Percentiles rank a stretch among this genome's conserved stretches.
Conservation (phyloP, 352 stramenopile species). For the Phytopythium helicoides region DNA sequence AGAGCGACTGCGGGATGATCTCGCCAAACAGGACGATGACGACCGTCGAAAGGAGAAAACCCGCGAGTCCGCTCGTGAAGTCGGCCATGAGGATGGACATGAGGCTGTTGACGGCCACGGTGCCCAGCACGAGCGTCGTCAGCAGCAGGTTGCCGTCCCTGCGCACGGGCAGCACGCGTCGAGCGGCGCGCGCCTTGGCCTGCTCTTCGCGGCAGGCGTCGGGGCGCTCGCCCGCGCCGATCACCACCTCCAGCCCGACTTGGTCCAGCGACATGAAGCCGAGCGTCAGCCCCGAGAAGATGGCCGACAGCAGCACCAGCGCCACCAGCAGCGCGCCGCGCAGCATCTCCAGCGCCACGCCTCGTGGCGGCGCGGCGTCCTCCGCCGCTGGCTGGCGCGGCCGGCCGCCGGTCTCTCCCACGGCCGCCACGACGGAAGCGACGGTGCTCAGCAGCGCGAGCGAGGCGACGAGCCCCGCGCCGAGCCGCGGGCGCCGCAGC, state of each 20-base stretch:
- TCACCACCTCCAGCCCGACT: constrained; percentile 96
- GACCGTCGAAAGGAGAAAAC: constrained; percentile 94
- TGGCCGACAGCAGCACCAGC: constrained; percentile 84
- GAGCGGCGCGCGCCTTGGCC: constrained; percentile 48
- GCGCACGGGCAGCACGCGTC: constrained; percentile 86
- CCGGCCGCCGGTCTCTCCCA: not conserved
- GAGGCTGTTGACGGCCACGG: constrained; percentile 96
- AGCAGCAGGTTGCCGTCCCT: constrained; percentile 96
- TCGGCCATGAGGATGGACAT: constrained; percentile 97
- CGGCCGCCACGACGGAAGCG: not conserved
- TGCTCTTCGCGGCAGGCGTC: constrained; percentile 57
- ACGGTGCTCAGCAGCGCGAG: constrained; percentile 1
- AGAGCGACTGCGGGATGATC: constrained; percentile 91
- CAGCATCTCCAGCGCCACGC: constrained; percentile 22
- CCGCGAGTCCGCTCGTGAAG: constrained; percentile 80
- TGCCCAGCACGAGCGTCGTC: constrained; percentile 97
- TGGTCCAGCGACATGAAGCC: constrained; percentile 97
- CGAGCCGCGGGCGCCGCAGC: too few relatives aligned
- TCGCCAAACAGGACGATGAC: constrained; percentile 97
- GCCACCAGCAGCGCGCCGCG: constrained; percentile 50
- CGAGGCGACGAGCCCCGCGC: not conserved
- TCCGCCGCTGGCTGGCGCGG: not conserved
- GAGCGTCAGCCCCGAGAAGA: constrained; percentile 96
- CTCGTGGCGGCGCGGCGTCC: not conserved
- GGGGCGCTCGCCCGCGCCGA: constrained; percentile 82